phyloP scores from a whole-genome alignment of 179 eudicot species.

The Amaranthus tricolor region DNA sequence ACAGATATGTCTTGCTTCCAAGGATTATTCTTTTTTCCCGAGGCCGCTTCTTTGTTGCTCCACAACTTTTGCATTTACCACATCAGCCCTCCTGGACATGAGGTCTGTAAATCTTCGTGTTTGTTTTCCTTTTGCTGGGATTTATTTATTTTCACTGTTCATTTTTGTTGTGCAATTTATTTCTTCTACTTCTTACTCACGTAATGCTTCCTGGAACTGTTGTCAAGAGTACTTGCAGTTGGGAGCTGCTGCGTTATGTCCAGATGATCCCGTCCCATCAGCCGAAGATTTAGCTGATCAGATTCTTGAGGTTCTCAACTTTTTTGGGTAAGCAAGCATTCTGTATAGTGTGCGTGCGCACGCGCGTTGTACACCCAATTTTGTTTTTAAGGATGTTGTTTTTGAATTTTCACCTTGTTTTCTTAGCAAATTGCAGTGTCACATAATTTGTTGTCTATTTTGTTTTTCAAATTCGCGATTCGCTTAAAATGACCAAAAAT shows the following conservation, averaged over 20 bases:
- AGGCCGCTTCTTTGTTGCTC: conserved; percentile 96
- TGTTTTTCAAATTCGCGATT: no score
- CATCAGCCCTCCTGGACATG: conserved; percentile 99
- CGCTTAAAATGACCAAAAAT: no score
- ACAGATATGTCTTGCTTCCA: conserved; percentile 99
- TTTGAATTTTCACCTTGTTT: background rate
- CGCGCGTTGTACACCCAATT: background rate
- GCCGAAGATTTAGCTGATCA: conserved; percentile 92
- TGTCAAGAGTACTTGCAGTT: conserved; percentile 96
- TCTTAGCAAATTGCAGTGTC: no score
- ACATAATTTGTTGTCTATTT: no score
- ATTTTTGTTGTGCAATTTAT: background rate
- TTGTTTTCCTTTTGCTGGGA: conserved; percentile 20
- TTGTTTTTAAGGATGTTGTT: background rate
- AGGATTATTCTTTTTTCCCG: conserved; percentile 97
- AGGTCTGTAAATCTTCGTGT: conserved; percentile 65
- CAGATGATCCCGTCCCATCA: conserved; percentile 66
- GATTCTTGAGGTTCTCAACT: conserved; percentile 83
- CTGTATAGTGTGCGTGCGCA: background rate
- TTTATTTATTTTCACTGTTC: background rate
- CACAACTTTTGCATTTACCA: conserved; percentile 98
- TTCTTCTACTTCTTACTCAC: conserved; percentile 39
- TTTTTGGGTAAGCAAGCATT: conserved; percentile 27
- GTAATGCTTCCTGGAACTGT: conserved; percentile 44
- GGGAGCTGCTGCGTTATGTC: conserved; percentile 87